phyloP scores from a whole-genome alignment of 2,329 filamentous ascomycete genomes.

The Xylariaceae sp. region DNA sequence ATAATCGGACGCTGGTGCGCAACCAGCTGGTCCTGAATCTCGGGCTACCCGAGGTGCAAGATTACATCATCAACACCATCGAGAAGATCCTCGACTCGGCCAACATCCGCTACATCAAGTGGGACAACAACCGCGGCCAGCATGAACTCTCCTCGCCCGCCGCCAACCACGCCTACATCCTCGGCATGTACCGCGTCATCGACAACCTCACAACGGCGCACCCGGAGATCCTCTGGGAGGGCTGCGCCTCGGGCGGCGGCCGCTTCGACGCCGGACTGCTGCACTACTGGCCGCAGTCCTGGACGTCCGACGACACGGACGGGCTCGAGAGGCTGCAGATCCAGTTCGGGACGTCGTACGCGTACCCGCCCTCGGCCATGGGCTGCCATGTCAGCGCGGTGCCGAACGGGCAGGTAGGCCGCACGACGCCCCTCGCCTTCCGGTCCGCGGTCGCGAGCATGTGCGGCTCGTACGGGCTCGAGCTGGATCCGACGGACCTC shows the following conservation, averaged over 20 bases:
- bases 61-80: constrained; percentile 65
- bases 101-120: constrained; percentile 67
- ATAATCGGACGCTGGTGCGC: constrained; percentile 62
- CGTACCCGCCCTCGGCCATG: constrained; percentile 69
- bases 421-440: constrained; percentile 63
- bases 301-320: constrained; percentile 72
- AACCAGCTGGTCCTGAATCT: constrained; percentile 69
- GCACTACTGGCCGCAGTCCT: constrained; percentile 70
- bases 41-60: constrained; percentile 65
- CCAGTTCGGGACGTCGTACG: constrained; percentile 68
- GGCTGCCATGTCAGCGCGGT: constrained; percentile 69
- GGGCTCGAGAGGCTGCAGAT: constrained; percentile 66
- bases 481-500: constrained; percentile 64
- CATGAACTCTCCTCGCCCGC: constrained; percentile 64
- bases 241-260: constrained; percentile 69
- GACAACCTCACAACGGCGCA: constrained; percentile 64
- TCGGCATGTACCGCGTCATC: constrained; percentile 69
- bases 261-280: constrained; percentile 69
- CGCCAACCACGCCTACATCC: constrained; percentile 64
- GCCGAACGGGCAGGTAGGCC: constrained; percentile 63
- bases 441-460: constrained; percentile 72
- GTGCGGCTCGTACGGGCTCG: constrained; percentile 71
- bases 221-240: constrained; percentile 69
- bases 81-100: constrained; percentile 60
- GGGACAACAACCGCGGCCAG: constrained; percentile 72